phyloP scores from a whole-genome alignment of 257 asterid genomes.

The Solanum bulbocastanum region DNA sequence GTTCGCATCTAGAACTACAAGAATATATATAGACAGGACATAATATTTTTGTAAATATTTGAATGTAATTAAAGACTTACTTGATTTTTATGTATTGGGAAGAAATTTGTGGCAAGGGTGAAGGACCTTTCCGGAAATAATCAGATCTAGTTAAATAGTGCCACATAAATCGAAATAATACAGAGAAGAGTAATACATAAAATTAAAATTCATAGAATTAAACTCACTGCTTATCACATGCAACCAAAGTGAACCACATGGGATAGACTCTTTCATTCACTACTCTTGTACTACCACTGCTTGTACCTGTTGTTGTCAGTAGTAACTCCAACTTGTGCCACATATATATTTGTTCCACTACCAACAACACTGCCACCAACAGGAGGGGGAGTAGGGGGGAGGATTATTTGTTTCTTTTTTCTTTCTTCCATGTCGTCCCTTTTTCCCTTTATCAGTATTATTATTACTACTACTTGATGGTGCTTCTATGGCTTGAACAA shows the following conservation, averaged over 20 bases:
- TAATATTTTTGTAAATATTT: neutral
- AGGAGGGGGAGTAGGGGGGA: neutral
- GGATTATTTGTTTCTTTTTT: neutral
- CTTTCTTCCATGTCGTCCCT: neutral
- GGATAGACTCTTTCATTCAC: neutral
- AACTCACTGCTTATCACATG: slow-evolving; percentile 13
- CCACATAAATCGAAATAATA: neutral
- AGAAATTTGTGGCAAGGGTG: slow-evolving; percentile 4
- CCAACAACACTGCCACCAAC: neutral
- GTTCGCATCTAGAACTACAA: neutral
- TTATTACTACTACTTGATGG: neutral
- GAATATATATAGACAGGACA: neutral
- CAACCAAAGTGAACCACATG: slow-evolving; percentile 19
- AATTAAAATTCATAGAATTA: neutral
- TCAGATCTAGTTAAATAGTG: neutral
- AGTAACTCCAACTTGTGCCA: neutral
- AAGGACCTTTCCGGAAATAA: neutral
- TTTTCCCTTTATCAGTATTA: neutral
- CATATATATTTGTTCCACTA: neutral
- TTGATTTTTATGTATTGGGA: neutral
- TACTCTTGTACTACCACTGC: neutral
- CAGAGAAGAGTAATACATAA: neutral
- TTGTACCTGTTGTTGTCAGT: neutral
- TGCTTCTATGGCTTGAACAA: neutral
- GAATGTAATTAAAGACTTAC: slow-evolving; percentile 4